Evolutionary conservation across 73 alveolate species (phyloP), one percentile per base, ranked within the genome.

Genomic region (Paramecium caudatum): DNA sequence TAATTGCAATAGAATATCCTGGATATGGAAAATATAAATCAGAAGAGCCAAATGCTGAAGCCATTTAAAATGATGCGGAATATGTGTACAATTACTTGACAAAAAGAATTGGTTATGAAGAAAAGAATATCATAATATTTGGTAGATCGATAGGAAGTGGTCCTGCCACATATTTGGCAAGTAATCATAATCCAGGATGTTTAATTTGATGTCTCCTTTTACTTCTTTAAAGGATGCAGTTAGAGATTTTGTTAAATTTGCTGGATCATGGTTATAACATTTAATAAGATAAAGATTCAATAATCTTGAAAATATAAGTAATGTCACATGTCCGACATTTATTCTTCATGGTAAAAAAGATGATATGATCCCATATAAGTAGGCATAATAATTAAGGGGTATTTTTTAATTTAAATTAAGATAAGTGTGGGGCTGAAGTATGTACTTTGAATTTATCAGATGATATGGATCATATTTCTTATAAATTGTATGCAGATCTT

Each of bases 1-100:
- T 96, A 3, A 46, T 97, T 16, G 97, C 98, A 16, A 94, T 96
- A 3, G 99, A 97, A 83, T 97, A 96, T 82, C 99, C 99, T 0
- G 99, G 99, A 9, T 97, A 96, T 92, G 98, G 99, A 6, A 81
- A 96, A 3, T 97, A 97, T 49, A 95, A 93, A 80, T 84, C 93
- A 1, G 87, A 70, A 4, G 47, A 48, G 25, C 93, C 98, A 15
- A 90, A 90, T 48, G 95, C 98, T 17, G 94, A 91, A 17, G 63
- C 48, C 27, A 91, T 97, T 5, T 61, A 90, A 74, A 82, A 93
- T 62, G 98, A 97, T 87, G 98, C 99, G 10, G 94, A 62, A 63
- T 82, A 91, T 47, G 92, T 97, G 4, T 97, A 93, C 37, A 98
- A 96, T 61, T 97, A 88, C 74, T 65, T 91, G 37, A 90, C 84